Evolutionary conservation across 345 rosid species (phyloP).

Genomic region (Euphorbia pulcherrima): DNA sequence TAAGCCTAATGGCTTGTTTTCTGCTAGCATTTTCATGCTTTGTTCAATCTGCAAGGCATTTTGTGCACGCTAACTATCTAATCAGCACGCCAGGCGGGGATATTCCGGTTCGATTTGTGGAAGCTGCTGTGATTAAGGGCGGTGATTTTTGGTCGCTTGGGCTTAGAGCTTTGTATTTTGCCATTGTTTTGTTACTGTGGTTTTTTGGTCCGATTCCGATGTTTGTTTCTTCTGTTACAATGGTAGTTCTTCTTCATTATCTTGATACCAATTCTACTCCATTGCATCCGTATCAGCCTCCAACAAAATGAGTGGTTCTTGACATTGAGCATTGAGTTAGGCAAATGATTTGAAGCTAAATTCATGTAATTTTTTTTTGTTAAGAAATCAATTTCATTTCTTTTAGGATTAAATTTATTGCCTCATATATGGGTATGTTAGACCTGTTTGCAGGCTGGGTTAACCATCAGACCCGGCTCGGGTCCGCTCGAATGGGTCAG

Average conservation of each 20-base stretch:
- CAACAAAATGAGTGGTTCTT: conserved; percentile 25
- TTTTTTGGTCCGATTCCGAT: conserved; percentile 83
- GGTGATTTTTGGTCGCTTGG: conserved; percentile 76
- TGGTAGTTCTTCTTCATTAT: conserved; percentile 43
- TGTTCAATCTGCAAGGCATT: conserved; percentile 59
- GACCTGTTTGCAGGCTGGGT: too few species aligned
- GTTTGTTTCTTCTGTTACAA: conserved; percentile 48
- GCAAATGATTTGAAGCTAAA: neutral
- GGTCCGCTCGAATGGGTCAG: too few species aligned
- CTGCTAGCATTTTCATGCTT: conserved; percentile 65
- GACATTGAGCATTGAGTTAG: conserved; percentile 3
- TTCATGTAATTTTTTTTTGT: neutral
- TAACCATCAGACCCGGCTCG: too few species aligned
- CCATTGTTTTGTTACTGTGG: conserved; percentile 59
- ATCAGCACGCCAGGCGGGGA: conserved; percentile 47
- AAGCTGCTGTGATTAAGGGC: conserved; percentile 47
- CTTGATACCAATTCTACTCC: conserved; percentile 49
- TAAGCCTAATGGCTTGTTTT: conserved; percentile 54
- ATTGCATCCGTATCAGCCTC: conserved; percentile 37
- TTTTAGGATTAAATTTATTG: too few species aligned
- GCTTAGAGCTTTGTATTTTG: conserved; percentile 66
- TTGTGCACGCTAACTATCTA: conserved; percentile 61
- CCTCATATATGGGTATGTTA: too few species aligned
- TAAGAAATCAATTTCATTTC: neutral
- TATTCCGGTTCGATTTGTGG: conserved; percentile 35